Evolutionary conservation across 2,329 filamentous ascomycete genomes (phyloP).

Genomic region (Cordyceps javanica): DNA sequence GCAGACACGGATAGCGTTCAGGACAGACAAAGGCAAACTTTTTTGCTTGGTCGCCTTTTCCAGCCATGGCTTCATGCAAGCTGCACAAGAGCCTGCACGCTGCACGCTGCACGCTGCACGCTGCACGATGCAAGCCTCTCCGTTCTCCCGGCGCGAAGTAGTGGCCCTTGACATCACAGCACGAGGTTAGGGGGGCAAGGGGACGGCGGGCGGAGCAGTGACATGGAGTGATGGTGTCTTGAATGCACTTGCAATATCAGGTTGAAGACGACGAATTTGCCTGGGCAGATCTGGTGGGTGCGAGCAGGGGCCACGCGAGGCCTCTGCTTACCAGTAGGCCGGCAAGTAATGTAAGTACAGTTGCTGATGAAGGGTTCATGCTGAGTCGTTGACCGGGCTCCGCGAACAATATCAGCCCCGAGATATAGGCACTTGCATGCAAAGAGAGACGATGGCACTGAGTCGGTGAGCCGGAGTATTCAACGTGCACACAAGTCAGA

Average conservation of each 20-base stretch:
- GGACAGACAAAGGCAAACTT: neutral
- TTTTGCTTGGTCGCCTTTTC: conserved; percentile 5
- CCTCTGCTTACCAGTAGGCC: no score
- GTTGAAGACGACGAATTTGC: neutral
- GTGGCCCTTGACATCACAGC: neutral
- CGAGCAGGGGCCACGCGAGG: neutral
- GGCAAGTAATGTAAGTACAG: neutral
- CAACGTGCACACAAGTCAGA: neutral
- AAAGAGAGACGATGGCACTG: neutral
- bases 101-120: conserved; percentile 3
- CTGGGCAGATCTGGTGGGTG: neutral
- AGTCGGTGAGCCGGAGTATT: neutral
- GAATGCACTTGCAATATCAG: neutral
- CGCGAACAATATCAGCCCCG: neutral
- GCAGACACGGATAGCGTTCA: neutral
- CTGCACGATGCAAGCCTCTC: conserved; percentile 12
- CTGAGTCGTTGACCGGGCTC: neutral
- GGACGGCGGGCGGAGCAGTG: neutral
- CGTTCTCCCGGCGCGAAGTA: conserved; percentile 9
- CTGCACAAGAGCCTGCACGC: conserved; percentile 1
- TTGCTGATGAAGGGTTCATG: neutral
- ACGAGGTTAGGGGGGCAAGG: neutral
- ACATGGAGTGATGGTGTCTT: neutral
- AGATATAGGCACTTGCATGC: neutral
- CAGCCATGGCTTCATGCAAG: conserved; percentile 8